These are phyloP conservation scores for Beauveria varroae DNA, from an alignment of 2,329 filamentous ascomycete genomes.

Conservation along the genomic window DNA sequence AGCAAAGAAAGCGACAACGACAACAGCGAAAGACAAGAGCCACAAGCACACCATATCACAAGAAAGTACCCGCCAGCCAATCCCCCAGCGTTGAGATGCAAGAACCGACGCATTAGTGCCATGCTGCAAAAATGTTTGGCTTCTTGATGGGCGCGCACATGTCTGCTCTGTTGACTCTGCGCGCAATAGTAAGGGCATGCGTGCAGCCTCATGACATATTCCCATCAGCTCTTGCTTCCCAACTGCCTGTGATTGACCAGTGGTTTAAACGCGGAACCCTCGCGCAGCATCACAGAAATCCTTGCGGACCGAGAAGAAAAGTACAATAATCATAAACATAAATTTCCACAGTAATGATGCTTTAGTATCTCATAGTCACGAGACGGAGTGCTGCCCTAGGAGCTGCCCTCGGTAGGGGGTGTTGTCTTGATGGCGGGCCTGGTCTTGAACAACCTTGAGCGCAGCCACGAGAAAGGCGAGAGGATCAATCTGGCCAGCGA, in stretches of 20 bases:
- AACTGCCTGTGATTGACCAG: not conserved
- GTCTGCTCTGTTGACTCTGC: not conserved
- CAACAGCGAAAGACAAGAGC: not conserved
- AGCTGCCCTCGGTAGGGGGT: conserved; percentile 1
- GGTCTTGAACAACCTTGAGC: conserved; percentile 7
- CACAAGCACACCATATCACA: conserved; percentile 1
- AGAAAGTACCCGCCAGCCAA: not conserved
- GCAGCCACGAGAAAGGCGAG: conserved; percentile 11
- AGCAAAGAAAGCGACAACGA: not conserved
- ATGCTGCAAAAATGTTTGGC: conserved; percentile 5
- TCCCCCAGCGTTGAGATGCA: not conserved
- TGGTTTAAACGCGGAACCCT: conserved; percentile 1
- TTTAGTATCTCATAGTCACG: conserved; percentile 6
- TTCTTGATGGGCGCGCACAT: not conserved
- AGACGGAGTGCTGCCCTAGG: conserved; percentile 5
- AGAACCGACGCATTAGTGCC: conserved; percentile 3
- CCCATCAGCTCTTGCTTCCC: not conserved
- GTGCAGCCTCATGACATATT: not conserved
- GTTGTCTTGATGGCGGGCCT: not conserved
- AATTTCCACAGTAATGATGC: conserved; percentile 10
- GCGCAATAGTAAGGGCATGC: not conserved
- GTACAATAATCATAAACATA: conserved; percentile 9
- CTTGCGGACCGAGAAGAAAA: not conserved
- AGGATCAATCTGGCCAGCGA: conserved; percentile 8
- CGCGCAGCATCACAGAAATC: conserved; percentile 4